A percentile compares a stretch with the other conserved stretches of the same genome.
phyloP scores from a whole-genome alignment of 1,284 basidiomycete species.

The Sutorius eximius region DNA sequence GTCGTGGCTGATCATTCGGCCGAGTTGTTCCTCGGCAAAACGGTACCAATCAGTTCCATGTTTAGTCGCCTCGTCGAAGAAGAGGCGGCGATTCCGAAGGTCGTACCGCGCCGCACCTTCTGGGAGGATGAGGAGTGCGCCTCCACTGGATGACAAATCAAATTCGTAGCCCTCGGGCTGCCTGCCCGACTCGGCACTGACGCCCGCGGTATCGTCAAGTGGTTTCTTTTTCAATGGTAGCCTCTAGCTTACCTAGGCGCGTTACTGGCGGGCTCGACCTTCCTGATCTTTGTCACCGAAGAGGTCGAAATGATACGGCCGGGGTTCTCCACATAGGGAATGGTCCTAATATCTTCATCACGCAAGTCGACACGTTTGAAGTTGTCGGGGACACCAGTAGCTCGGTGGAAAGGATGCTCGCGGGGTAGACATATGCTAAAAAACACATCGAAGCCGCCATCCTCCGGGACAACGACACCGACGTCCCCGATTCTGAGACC shows the following conservation, averaged over 20 bases:
- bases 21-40: slow-evolving; percentile 11
- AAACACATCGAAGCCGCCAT: slow-evolving; percentile 25
- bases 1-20: slow-evolving; percentile 9
- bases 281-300: slow-evolving; percentile 6
- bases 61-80: not conserved
- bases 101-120: slow-evolving; percentile 10
- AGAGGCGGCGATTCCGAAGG: slow-evolving; percentile 4
- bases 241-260: not conserved
- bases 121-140: slow-evolving; percentile 15
- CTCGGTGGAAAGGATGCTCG: slow-evolving; percentile 2
- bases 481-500: slow-evolving; percentile 32
- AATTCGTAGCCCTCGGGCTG: slow-evolving; percentile 1
- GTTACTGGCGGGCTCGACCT: not conserved
- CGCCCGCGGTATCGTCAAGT: not conserved
- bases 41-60: slow-evolving; percentile 14
- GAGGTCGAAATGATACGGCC: slow-evolving; percentile 4
- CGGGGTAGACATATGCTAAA: slow-evolving; percentile 29
- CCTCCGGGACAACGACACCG: slow-evolving; percentile 20
- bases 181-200: not conserved
- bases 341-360: not conserved
- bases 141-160: slow-evolving; percentile 7
- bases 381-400: slow-evolving; percentile 10
- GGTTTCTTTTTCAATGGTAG: not conserved
- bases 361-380: slow-evolving; percentile 4
- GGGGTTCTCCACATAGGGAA: not conserved